These are phyloP conservation scores for Hondaea fermentalgiana DNA, from an alignment of 108 stramenopile genomes.

Conservation along the genomic window DNA sequence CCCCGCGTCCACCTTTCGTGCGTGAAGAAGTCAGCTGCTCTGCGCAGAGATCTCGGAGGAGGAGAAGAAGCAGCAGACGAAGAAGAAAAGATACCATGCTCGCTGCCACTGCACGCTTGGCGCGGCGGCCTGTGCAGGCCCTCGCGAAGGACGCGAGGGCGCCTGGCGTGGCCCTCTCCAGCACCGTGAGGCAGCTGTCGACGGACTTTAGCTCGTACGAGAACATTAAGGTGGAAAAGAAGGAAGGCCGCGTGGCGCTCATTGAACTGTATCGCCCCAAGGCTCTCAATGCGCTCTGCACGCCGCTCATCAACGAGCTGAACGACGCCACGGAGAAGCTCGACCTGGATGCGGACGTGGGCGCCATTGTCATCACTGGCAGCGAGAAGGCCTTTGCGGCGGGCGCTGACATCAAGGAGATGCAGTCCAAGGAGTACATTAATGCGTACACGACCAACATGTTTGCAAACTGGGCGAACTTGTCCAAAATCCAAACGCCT, in stretches of 20 bases:
- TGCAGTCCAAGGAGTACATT: conserved; percentile 66
- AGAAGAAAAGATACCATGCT: too few species aligned
- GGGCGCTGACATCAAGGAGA: conserved; percentile 91
- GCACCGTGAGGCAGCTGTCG: neutral
- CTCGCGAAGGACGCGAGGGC: too few species aligned
- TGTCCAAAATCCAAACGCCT: conserved; percentile 69
- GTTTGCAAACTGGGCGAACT: conserved; percentile 80
- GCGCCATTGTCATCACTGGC: conserved; percentile 89
- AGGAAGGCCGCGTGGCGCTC: conserved; percentile 63
- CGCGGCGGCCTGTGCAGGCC: too few species aligned
- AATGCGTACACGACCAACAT: conserved; percentile 71
- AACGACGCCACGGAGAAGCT: neutral
- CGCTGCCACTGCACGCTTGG: too few species aligned
- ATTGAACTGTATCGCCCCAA: conserved; percentile 88
- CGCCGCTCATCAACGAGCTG: conserved; percentile 64
- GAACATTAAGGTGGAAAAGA: conserved; percentile 55
- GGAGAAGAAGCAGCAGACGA: too few species aligned
- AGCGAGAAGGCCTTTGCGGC: conserved; percentile 87
- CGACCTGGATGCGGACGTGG: conserved; percentile 64
- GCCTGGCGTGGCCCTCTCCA: neutral
- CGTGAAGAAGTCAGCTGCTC: too few species aligned
- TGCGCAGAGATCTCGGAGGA: too few species aligned
- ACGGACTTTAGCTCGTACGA: conserved; percentile 38
- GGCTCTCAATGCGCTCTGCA: conserved; percentile 89
- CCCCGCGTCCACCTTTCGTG: too few species aligned